A percentile compares a stretch with the other conserved stretches of the same genome.
These are phyloP conservation scores for Fraxinus angustifolia DNA, from an alignment of 305 asterid species.

Conservation along the genomic window DNA sequence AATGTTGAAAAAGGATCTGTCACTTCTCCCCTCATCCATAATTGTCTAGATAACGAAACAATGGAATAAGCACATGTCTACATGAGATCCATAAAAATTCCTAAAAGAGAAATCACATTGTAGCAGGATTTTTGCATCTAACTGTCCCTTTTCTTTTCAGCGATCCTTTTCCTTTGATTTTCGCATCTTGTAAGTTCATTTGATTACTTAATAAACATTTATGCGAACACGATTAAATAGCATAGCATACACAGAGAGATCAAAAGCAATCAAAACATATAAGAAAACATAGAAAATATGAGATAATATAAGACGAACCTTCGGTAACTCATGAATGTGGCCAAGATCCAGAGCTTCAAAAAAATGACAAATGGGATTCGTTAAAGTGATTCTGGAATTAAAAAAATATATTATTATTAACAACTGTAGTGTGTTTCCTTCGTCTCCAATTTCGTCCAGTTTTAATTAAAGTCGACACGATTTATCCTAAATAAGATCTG, in stretches of 20 bases:
- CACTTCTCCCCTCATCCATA: not conserved
- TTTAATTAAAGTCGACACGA: not conserved
- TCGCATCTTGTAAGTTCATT: not conserved
- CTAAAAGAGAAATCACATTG: not conserved
- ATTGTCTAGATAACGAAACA: not conserved
- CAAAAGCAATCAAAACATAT: not conserved
- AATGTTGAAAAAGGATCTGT: not conserved
- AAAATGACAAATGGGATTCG: not conserved
- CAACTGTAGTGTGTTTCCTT: not conserved
- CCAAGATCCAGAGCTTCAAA: not conserved
- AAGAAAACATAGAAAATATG: not conserved
- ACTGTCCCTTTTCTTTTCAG: not conserved
- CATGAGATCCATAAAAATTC: not conserved
- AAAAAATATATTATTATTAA: not conserved
- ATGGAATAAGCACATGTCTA: not conserved
- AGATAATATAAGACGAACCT: constrained; percentile 12
- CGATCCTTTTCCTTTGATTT: not conserved
- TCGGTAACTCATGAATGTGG: constrained; percentile 25
- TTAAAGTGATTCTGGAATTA: not conserved
- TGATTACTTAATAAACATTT: not conserved
- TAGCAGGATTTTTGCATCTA: not conserved
- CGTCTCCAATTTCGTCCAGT: not conserved
- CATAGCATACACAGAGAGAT: not conserved
- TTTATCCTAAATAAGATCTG: not conserved
- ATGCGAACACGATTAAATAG: not conserved